Conservation (phyloP, 345 rosid species). For the Gossypium herbaceum region DNA sequence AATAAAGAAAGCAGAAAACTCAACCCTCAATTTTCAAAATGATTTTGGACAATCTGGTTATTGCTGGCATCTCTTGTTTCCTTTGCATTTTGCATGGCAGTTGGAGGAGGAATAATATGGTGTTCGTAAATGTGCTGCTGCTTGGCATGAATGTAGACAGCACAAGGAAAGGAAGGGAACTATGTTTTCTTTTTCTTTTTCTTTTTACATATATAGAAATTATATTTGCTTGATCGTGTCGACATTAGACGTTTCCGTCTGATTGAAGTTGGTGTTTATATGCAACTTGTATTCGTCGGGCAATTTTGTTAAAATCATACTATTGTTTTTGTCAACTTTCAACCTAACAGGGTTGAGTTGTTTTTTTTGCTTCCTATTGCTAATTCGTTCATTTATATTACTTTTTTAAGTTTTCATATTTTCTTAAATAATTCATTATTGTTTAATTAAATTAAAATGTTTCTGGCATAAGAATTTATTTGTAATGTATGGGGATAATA, state of each 20-base stretch:
- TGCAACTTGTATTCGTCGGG: background rate
- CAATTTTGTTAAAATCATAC: background rate
- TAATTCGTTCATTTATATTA: background rate
- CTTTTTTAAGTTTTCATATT: background rate
- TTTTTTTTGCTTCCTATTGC: background rate
- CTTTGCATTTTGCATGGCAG: background rate
- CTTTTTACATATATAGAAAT: background rate
- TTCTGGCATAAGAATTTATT: too few species aligned
- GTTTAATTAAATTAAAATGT: too few species aligned
- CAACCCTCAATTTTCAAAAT: background rate
- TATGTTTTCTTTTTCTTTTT: background rate
- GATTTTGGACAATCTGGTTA: conserved; percentile 4
- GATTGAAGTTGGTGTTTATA: background rate
- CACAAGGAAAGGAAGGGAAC: background rate
- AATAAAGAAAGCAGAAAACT: background rate
- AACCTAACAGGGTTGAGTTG: background rate
- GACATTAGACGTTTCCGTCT: background rate
- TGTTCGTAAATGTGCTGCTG: conserved; percentile 4
- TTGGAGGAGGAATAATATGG: background rate
- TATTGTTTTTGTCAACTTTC: background rate
- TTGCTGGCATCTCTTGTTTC: background rate
- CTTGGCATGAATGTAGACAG: background rate
- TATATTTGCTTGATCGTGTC: background rate
- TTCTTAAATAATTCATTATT: too few species aligned
- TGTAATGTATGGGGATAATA: too few species aligned